phyloP scores from a whole-genome alignment of 345 rosid species.

The Populus alba region DNA sequence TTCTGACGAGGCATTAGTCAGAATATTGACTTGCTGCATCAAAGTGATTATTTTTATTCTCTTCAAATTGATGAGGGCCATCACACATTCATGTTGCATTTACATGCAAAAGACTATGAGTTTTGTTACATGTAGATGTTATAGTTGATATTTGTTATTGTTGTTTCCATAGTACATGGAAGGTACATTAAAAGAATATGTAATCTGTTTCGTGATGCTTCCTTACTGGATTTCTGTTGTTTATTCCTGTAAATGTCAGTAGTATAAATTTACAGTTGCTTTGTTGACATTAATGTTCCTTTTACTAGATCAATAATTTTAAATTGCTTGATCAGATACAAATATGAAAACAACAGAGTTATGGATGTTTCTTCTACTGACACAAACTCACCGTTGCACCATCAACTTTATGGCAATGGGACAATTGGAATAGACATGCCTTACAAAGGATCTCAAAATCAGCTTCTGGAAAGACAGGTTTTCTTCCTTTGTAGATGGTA shows the following conservation, averaged over 20 bases:
- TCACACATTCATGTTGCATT: neutral
- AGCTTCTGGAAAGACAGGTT: conserved; percentile 95
- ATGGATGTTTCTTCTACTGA: conserved; percentile 73
- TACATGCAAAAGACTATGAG: neutral
- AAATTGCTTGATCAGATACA: conserved; percentile 46
- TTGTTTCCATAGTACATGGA: neutral
- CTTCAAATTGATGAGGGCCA: neutral
- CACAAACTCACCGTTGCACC: conserved; percentile 61
- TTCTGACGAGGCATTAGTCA: neutral
- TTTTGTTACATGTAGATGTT: neutral
- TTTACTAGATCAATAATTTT: conserved; percentile 1
- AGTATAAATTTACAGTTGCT: neutral
- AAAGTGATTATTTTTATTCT: neutral
- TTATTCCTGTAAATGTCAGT: neutral
- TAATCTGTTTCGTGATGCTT: neutral
- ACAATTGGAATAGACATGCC: conserved; percentile 58
- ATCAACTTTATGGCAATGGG: conserved; percentile 75
- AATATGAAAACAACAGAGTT: conserved; percentile 82
- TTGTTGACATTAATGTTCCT: neutral
- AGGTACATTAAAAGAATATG: neutral
- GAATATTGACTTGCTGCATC: too few species aligned
- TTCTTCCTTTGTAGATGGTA: conserved; percentile 19
- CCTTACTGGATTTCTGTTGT: neutral
- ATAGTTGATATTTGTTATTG: neutral
- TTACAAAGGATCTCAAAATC: conserved; percentile 80